Evolutionary conservation across 1,139 yeast species (phyloP).

Genomic region (Citeromyces siamensis): DNA sequence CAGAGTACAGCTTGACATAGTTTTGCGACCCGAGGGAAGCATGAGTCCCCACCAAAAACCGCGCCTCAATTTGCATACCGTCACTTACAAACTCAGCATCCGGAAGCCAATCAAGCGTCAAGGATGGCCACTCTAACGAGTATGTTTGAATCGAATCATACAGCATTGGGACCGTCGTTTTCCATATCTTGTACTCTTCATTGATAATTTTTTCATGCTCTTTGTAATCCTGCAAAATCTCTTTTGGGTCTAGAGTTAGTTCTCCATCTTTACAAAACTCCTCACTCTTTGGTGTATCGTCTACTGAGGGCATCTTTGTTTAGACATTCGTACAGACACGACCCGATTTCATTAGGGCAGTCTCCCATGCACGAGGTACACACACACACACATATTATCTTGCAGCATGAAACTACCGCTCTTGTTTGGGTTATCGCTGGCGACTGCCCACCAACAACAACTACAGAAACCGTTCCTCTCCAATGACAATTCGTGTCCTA

Average conservation of each 20-base stretch:
- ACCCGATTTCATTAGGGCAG: background rate
- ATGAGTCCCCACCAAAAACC: constrained; percentile 37
- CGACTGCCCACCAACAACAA: background rate
- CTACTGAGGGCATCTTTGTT: background rate
- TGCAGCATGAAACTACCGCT: too few relatives aligned
- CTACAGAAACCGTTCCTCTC: background rate
- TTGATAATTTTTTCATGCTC: constrained; percentile 35
- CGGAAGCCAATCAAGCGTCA: constrained; percentile 36
- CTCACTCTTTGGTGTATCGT: constrained; percentile 2
- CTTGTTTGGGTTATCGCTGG: constrained; percentile 2
- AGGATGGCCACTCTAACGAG: constrained; percentile 51
- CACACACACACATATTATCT: too few relatives aligned
- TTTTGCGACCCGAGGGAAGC: constrained; percentile 27
- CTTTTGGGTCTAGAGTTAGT: background rate
- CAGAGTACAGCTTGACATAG: constrained; percentile 30
- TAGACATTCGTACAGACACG: background rate
- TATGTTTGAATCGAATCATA: constrained; percentile 69
- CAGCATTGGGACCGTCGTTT: constrained; percentile 82
- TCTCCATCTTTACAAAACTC: too few relatives aligned
- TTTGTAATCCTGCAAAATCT: constrained; percentile 2
- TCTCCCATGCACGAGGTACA: too few relatives aligned
- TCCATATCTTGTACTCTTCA: constrained; percentile 88
- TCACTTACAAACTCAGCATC: constrained; percentile 22
- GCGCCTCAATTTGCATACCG: constrained; percentile 24
- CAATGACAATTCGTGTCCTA: constrained; percentile 33